Evolutionary conservation across 208 protist species (phyloP).

Genomic region (Tritrichomonas musculus): DNA sequence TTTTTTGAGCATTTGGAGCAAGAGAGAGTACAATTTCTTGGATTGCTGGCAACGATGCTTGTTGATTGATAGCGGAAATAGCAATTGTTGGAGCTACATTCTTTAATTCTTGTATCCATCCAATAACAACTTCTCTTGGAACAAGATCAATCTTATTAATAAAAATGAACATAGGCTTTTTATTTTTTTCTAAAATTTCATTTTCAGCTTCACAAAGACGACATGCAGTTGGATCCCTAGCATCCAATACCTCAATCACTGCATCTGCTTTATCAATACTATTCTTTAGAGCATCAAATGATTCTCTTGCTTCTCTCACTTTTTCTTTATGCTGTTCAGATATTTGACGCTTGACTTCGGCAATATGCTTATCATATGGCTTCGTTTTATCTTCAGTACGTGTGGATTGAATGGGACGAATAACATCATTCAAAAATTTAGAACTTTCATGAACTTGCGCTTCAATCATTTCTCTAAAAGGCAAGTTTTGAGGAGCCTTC

Average conservation of each 20-base stretch:
- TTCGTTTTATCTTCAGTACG: background rate
- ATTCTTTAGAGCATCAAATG: background rate
- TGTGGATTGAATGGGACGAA: background rate
- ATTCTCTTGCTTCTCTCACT: background rate
- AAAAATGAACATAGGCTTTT: background rate
- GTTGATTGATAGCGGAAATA: background rate
- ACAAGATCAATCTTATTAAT: background rate
- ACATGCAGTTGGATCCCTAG: conserved; percentile 19
- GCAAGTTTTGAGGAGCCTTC: background rate
- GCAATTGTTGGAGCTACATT: background rate
- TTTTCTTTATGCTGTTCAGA: background rate
- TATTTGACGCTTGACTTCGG: background rate
- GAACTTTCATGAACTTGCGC: background rate
- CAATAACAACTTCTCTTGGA: background rate
- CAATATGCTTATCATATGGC: background rate
- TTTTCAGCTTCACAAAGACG: background rate
- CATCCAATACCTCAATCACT: background rate
- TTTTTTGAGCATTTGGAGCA: background rate
- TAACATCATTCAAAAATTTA: background rate
- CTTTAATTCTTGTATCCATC: background rate
- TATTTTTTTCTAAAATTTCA: background rate
- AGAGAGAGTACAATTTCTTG: background rate
- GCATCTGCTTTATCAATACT: conserved; percentile 1
- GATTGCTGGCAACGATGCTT: background rate
- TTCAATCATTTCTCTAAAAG: background rate